Base-by-base conservation (phyloP, 805 yeast species). In the Candida germanica region DNA sequence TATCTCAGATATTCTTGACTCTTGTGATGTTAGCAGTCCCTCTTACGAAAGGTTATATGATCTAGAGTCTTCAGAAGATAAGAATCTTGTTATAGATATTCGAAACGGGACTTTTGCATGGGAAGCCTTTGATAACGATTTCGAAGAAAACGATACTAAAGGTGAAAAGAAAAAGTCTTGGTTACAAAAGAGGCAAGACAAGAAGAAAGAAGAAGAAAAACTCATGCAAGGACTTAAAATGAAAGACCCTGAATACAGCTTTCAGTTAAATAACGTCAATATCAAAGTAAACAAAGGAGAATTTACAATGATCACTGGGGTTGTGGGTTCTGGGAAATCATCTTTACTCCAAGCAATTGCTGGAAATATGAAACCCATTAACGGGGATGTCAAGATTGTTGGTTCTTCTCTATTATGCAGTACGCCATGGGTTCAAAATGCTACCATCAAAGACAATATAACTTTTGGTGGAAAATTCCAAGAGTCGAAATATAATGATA, bases 361-460 rank as follows among this genome's bases (percentile, higher is more conserved):
- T 4, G 70, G 71, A 0, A 49, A 53, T 33, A 65, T 65, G 71
- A 53, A 51, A 23, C 48, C 56, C 22, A 47, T 51, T 3, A 12
- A 30, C 1, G 71, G 71, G 13, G 6, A 36, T 1, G 46, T 61
- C 2, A 45, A 36, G 22, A 55, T 58, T 3, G 49, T 52, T 36
- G 64, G 64, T 9, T 43, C 54, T 2, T 29, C 46, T n/a, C 31
- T 58, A 20, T 37, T 56, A 8, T 58, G 65, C 45, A 59, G 58
- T n/a, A 38, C 48, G 12, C 65, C 66, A 6, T 61, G 67, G 67
- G 56, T 60, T n/a, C 65, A 60, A 42, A 61, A 60, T 44, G 52
- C 55, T 4, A 58, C 66, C 5, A 53, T 61, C n/a, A 48, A 44
- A 33, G 57, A 58, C 13, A 61, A 61, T 34, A 57, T 60, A 27